phyloP scores from a whole-genome alignment of 768 basidiomycete species.

The Zangia roseola region DNA sequence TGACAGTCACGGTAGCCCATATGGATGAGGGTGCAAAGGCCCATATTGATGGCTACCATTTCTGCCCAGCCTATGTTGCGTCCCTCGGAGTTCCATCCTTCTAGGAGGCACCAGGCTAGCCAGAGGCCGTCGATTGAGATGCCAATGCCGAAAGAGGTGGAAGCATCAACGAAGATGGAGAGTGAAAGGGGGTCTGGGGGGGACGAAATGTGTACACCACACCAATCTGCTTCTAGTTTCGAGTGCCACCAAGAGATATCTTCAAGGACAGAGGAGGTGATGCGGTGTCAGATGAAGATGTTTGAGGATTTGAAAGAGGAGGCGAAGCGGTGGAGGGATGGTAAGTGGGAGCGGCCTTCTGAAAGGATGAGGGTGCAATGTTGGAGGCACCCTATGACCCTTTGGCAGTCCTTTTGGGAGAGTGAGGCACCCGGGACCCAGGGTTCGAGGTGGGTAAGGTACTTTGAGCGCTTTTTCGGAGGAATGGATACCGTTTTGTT shows the following conservation, averaged over 20 bases:
- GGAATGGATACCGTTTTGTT: background rate
- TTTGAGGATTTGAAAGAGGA: too few species aligned
- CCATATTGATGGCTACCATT: background rate
- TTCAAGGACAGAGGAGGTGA: too few species aligned
- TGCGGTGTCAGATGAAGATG: too few species aligned
- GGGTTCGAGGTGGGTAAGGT: background rate
- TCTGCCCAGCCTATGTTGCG: background rate
- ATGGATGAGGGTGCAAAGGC: background rate
- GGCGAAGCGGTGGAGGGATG: too few species aligned
- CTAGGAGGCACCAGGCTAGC: constrained; percentile 38
- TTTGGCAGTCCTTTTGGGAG: background rate
- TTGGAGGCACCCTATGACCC: background rate
- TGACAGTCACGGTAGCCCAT: constrained; percentile 18
- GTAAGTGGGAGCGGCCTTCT: background rate
- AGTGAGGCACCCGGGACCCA: background rate
- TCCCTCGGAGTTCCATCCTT: background rate
- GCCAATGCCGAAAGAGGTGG: constrained; percentile 19
- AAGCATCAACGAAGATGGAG: too few species aligned
- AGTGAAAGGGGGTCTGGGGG: too few species aligned
- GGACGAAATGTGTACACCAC: too few species aligned
- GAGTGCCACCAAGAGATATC: too few species aligned
- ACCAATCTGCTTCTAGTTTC: too few species aligned
- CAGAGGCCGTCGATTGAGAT: constrained; percentile 34
- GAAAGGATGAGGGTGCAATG: background rate
- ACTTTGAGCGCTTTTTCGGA: background rate